Evolutionary conservation across 768 basidiomycete species (phyloP), one percentile per base, ranked within the genome.

Genomic region (Calocybe indica): DNA sequence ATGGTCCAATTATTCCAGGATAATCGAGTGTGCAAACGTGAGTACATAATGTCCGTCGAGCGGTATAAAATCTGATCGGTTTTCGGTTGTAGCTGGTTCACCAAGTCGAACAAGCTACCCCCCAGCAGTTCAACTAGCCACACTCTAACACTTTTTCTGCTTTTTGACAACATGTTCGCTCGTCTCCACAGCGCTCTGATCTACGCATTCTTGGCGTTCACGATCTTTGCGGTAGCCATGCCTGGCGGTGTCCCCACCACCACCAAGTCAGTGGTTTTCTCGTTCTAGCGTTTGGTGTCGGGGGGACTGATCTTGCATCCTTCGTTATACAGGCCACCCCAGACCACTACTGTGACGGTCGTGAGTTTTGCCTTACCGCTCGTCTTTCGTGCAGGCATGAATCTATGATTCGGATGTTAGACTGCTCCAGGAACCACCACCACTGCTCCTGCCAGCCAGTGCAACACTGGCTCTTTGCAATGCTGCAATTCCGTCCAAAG

Each of bases 401-500:
- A 30, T 12, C 10, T 11, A 33, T 34, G 36, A 37, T 33, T 52
- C 54, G 14, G 12, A 11, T 13, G 32, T 7, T 40, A 50, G 48
- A 47, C 47, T 37, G 49, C 59, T 15, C 50, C 55, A 15, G 38
- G 54, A 9, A 48, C 59, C 31, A 55, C 60, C 11, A 52, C 58
- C 10, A 52, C 58, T 37, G 49, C 43, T 47, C 50, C 59, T 9
- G 46, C 48, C 44, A 50, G 46, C n/a, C 60, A 62, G 47, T 69
- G 65, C 62, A 64, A 58, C 55, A 61, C 60, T 29, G 65, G 66
- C 5, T 9, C 9, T 48, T 51, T 56, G 15, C 56, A 62, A 43
- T 61, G 61, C 55, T 62, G 67, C 59, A 57, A 60, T 35, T 57
- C 51, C 37, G 55, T 59, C 41, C 47, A 55, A 38, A 30, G 4